Percentiles rank a stretch among this genome's conserved stretches.
These are phyloP conservation scores for Colletotrichum euphorbiae DNA, from an alignment of 2,329 filamentous ascomycete genomes.

Conservation along the genomic window DNA sequence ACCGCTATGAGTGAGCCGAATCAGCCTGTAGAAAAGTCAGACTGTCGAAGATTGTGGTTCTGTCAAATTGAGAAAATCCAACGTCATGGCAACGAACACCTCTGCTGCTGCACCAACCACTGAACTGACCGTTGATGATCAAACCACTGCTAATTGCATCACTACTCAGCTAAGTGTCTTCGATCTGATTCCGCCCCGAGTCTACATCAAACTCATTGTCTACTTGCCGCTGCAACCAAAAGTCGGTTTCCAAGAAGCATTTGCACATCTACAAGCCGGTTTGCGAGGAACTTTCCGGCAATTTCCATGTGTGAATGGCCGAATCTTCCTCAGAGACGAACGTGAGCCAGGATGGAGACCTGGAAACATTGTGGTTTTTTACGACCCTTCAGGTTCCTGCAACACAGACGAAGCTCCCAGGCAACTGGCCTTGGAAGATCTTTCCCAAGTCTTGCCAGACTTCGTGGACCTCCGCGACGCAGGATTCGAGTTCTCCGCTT, in stretches of 20 bases:
- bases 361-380: conserved; percentile 43
- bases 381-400: conserved; percentile 34
- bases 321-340: conserved; percentile 47
- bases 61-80: too few relatives aligned
- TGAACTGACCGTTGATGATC: not conserved
- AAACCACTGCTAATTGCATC: not conserved
- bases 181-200: conserved; percentile 21
- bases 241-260: conserved; percentile 45
- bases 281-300: conserved; percentile 49
- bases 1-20: not conserved
- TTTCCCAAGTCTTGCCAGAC: conserved; percentile 44
- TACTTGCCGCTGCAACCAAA: conserved; percentile 49
- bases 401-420: not conserved
- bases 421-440: conserved; percentile 45
- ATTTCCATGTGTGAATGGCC: conserved; percentile 52
- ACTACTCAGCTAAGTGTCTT: conserved; percentile 18
- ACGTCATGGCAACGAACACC: conserved; percentile 15
- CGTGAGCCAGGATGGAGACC: conserved; percentile 45
- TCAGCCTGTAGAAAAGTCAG: too few relatives aligned
- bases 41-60: too few relatives aligned
- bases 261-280: conserved; percentile 48
- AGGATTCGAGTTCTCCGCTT: conserved; percentile 45
- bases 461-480: conserved; percentile 39
- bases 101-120: not conserved
- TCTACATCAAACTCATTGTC: conserved; percentile 39